Percentiles rank a stretch among this genome's conserved stretches.
Conservation (phyloP, 2,329 filamentous ascomycete species). For the Westerdykella sp. region DNA sequence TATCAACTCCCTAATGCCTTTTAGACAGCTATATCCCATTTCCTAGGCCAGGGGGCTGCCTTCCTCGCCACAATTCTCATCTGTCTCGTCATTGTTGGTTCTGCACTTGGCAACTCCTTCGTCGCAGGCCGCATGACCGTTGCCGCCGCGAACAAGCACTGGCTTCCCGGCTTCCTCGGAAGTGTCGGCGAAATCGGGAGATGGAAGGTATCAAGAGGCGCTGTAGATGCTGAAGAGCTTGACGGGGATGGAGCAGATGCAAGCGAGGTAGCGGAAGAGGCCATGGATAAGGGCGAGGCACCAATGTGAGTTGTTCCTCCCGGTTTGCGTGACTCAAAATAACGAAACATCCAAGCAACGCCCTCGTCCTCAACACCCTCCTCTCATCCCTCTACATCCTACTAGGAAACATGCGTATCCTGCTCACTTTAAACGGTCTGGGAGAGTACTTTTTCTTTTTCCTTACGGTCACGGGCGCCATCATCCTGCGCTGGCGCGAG, state of each 20-base stretch:
- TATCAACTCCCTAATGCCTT: not conserved
- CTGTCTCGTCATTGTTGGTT: slow-evolving; percentile 57
- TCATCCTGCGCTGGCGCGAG: slow-evolving; percentile 53
- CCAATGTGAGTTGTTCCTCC: slow-evolving; percentile 21
- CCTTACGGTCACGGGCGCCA: slow-evolving; percentile 54
- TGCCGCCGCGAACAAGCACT: slow-evolving; percentile 43
- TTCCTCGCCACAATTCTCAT: slow-evolving; percentile 53
- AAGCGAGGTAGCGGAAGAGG: slow-evolving; percentile 12
- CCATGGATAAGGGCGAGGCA: slow-evolving; percentile 30
- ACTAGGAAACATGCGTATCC: slow-evolving; percentile 56
- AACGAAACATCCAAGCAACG: slow-evolving; percentile 16
- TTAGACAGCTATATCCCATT: slow-evolving; percentile 39
- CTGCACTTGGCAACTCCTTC: slow-evolving; percentile 57
- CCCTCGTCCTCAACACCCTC: slow-evolving; percentile 27
- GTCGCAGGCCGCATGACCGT: slow-evolving; percentile 59
- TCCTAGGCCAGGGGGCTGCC: slow-evolving; percentile 45
- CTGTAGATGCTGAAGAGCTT: slow-evolving; percentile 1
- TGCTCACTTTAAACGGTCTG: slow-evolving; percentile 47
- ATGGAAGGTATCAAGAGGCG: slow-evolving; percentile 15
- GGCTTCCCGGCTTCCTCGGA: slow-evolving; percentile 24
- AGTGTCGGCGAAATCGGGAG: slow-evolving; percentile 27
- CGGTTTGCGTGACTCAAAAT: not conserved
- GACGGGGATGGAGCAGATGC: no score
- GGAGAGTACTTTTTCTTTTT: slow-evolving; percentile 57
- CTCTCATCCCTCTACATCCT: slow-evolving; percentile 54